Percentiles rank a stretch among this genome's conserved stretches.
phyloP scores from a whole-genome alignment of 768 basidiomycete species.

The Boletus pseudopeckii region DNA sequence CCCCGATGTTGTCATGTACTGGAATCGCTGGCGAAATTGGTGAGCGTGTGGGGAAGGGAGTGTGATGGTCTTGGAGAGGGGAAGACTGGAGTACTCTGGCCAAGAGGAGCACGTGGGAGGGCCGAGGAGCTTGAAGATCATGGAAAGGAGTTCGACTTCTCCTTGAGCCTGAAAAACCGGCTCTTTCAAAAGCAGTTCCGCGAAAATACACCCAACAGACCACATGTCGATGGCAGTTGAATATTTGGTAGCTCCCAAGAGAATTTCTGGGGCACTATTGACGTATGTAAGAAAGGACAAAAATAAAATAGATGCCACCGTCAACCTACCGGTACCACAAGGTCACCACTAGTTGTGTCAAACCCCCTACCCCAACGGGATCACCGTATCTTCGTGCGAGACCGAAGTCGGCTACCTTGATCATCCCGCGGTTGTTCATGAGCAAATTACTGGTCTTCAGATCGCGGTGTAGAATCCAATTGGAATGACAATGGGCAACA shows the following conservation, averaged over 20 bases:
- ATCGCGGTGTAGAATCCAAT: conserved; percentile 98
- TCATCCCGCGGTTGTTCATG: conserved; percentile 98
- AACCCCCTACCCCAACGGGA: conserved; percentile 91
- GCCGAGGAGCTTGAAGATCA: conserved; percentile 94
- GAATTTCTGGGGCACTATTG: conserved; percentile 86
- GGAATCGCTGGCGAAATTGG: conserved; percentile 83
- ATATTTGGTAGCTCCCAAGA: conserved; percentile 90
- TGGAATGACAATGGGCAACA: conserved; percentile 87
- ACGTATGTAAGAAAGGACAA: conserved; percentile 10
- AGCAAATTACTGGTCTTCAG: conserved; percentile 96
- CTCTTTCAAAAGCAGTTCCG: conserved; percentile 90
- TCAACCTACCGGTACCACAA: conserved; percentile 90
- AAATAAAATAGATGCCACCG: conserved; percentile 5
- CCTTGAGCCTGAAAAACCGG: conserved; percentile 97
- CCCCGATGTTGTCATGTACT: conserved; percentile 77
- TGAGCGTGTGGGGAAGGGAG: conserved; percentile 71
- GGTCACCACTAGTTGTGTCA: conserved; percentile 98
- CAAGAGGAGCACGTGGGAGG: conserved; percentile 85
- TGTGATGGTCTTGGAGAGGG: conserved; percentile 75
- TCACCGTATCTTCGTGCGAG: conserved; percentile 95
- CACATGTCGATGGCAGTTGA: conserved; percentile 97
- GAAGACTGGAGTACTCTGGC: conserved; percentile 80
- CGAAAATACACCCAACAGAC: conserved; percentile 99
- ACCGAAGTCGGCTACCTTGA: conserved; percentile 99
- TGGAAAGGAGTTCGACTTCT: conserved; percentile 86